Percentiles rank a stretch among this genome's conserved stretches.
phyloP scores from a whole-genome alignment of 148 eudicot species.

The Silene uniflora region DNA sequence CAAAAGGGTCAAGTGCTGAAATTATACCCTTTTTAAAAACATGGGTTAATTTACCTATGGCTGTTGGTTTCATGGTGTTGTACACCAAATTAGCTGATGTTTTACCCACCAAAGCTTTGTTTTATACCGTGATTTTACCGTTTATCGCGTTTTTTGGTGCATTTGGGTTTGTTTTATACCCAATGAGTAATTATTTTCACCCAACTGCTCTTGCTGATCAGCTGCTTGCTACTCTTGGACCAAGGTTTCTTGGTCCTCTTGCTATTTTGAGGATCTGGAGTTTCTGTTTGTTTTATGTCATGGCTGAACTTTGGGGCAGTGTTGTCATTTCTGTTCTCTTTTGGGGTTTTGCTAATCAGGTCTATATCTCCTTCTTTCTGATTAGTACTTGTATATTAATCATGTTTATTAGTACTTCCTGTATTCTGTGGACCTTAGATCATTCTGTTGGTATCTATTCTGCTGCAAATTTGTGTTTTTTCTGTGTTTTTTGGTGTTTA shows the following conservation, averaged over 20 bases:
- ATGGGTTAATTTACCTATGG: slow-evolving; percentile 99
- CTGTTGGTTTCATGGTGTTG: slow-evolving; percentile 88
- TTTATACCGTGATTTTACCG: slow-evolving; percentile 73
- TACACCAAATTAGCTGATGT: slow-evolving; percentile 83
- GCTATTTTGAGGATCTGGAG: slow-evolving; percentile 99
- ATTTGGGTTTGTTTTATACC: slow-evolving; percentile 90
- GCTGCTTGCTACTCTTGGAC: slow-evolving; percentile 69
- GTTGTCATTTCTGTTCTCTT: slow-evolving; percentile 95
- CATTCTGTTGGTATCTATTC: no score
- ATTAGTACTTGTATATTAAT: not conserved
- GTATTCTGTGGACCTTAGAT: no score
- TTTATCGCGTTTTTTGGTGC: slow-evolving; percentile 98
- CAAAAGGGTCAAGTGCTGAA: slow-evolving; percentile 97
- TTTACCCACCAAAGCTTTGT: slow-evolving; percentile 79
- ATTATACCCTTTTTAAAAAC: slow-evolving; percentile 95
- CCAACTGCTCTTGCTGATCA: slow-evolving; percentile 85
- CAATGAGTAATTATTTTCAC: slow-evolving; percentile 78
- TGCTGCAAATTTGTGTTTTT: no score
- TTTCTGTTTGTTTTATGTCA: slow-evolving; percentile 98
- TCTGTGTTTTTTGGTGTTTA: no score
- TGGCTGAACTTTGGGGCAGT: slow-evolving; percentile 99
- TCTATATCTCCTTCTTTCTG: slow-evolving; percentile 17
- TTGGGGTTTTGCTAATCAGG: slow-evolving; percentile 99
- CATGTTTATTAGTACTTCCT: no score
- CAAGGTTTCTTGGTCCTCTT: slow-evolving; percentile 92